These are phyloP conservation scores for Colletotrichum theobromicola DNA, from an alignment of 2,329 filamentous ascomycete species.

Conservation along the genomic window DNA sequence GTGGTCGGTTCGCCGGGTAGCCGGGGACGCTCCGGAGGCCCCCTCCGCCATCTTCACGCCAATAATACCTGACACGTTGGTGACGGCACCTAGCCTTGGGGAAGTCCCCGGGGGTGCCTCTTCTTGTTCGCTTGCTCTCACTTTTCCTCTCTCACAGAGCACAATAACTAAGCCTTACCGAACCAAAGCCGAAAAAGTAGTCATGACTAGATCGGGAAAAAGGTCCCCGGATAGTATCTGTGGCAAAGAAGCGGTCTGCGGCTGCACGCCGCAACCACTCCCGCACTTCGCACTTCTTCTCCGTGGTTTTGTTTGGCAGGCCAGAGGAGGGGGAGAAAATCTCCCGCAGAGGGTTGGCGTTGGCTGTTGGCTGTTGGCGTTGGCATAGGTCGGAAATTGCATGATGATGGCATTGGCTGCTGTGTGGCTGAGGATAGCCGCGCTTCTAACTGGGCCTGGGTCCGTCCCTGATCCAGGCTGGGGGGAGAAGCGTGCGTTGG, in stretches of 20 bases:
- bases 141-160: no score
- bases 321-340: not conserved
- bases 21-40: not conserved
- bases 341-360: not conserved
- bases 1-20: not conserved
- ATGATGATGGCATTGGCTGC: not conserved
- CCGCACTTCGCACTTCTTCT: not conserved
- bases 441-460: not conserved
- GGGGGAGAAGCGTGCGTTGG: not conserved
- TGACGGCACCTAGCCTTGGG: not conserved
- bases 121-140: not conserved
- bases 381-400: not conserved
- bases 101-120: not conserved
- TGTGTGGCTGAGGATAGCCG: not conserved
- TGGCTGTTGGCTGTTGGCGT: no score
- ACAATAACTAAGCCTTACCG: not conserved
- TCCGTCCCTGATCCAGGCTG: not conserved
- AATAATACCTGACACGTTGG: not conserved
- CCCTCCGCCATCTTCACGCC: not conserved
- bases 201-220: not conserved
- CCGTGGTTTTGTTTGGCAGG: not conserved
- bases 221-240: not conserved
- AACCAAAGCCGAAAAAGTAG: not conserved
- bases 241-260: constrained; percentile 18
- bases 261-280: not conserved